Evolutionary conservation across 2,329 filamentous ascomycete genomes (phyloP).

Genomic region (Tolypocladium endophyticum): DNA sequence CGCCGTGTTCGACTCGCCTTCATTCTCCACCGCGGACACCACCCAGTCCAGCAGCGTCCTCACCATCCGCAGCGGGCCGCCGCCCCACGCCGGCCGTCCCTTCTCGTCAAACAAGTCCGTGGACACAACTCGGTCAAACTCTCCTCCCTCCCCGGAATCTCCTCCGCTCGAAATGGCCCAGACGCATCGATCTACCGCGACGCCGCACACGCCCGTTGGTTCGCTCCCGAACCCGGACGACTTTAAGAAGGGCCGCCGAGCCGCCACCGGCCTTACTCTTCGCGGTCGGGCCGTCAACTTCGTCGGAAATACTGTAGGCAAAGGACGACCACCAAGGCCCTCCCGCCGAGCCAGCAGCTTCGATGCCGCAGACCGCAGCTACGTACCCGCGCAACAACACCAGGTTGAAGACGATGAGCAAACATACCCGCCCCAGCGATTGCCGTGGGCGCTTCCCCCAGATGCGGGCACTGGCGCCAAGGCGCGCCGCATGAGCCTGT

Average conservation of each 20-base stretch:
- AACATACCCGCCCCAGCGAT: conserved; percentile 27
- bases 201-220: conserved; percentile 12
- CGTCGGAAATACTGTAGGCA: conserved; percentile 18
- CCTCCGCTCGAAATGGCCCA: conserved; percentile 31
- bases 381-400: conserved; percentile 9
- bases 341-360: conserved; percentile 37
- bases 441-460: conserved; percentile 51
- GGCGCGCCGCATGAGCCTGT: conserved; percentile 65
- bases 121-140: conserved; percentile 34
- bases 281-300: conserved; percentile 40
- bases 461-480: conserved; percentile 66
- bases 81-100: conserved; percentile 21
- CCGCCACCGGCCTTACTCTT: conserved; percentile 38
- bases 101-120: conserved; percentile 37
- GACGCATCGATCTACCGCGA: conserved; percentile 10
- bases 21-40: conserved; percentile 6
- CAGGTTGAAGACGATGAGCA: conserved; percentile 12
- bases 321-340: conserved; percentile 11
- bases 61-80: conserved; percentile 17
- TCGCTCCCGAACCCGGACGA: conserved; percentile 31
- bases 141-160: conserved; percentile 39
- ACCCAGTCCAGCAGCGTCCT: conserved; percentile 12
- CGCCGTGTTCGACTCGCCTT: conserved; percentile 7
- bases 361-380: conserved; percentile 24
- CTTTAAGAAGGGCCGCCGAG: conserved; percentile 39